Base-by-base conservation (phyloP, 345 rosid genomes). In the Populus davidiana region DNA sequence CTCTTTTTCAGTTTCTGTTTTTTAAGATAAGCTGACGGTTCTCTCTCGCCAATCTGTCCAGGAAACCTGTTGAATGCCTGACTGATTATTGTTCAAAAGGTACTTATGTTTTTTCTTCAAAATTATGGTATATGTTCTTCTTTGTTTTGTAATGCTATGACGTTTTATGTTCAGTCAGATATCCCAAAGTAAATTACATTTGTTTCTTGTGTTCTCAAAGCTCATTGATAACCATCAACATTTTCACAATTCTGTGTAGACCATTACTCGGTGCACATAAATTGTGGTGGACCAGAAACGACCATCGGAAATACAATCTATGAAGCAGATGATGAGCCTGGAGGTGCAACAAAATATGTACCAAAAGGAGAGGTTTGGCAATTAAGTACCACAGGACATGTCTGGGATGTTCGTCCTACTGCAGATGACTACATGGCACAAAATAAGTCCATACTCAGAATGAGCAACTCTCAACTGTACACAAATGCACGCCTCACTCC, bases 401-500 rank as follows among this genome's bases (percentile, higher is more conserved):
- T 67, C 29, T 52, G 54, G 73, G 78, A 76, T 36, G 18, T n/a
- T 10, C 0, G 12, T 2, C 17, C 36, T 13, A 12, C 67, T 4
- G 1, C 21, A 5, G 52, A 54, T 36, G 50, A 9, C 66, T 76
- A 67, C 73, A 68, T 39, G 36, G 66, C 67, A 12, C 38, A 38
- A 23, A 76, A 76, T 54, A 35, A 2, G 16, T 52, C 78, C 9
- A 0, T 52, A 8, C 73, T 67, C 52, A 23, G 7, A 4, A 68
- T 54, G 54, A 2, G 27, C 2, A 67, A 52, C 43, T 35, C 66
- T 25, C 29, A 54, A 50, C 29, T 76, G 6, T 76, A 76, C 72
- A 50, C 52, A n/a, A 25, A 20, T 3, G 78, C 78, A 36, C 72
- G 78, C 39, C 50, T 76, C 18, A 33, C 78, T 16, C 78, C 78